Evolutionary conservation across 129 eudicot genomes (phyloP).

Genomic region (Flaveria bidentis): DNA sequence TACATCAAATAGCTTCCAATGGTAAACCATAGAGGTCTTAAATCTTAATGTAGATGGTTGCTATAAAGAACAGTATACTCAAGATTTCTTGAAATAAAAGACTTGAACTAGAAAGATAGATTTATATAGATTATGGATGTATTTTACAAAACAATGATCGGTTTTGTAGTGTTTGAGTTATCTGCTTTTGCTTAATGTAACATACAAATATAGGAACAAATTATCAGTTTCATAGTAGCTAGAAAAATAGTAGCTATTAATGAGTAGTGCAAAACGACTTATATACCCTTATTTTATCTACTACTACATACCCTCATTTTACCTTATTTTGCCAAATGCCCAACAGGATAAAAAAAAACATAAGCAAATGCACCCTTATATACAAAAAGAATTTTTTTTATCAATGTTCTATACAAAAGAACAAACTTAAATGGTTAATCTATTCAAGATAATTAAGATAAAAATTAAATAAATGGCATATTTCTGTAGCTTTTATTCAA

Average conservation of each 20-base stretch:
- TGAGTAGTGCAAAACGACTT: background rate
- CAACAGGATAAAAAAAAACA: too few relatives aligned
- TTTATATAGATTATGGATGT: too few relatives aligned
- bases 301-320: too few relatives aligned
- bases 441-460: background rate
- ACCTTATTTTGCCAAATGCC: too few relatives aligned
- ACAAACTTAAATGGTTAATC: background rate
- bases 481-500: slow-evolving; percentile 20
- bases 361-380: too few relatives aligned
- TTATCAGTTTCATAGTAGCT: background rate
- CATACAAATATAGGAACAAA: background rate
- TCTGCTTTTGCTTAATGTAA: background rate
- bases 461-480: slow-evolving; percentile 24
- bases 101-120: too few relatives aligned
- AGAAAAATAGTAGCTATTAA: background rate
- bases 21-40: background rate
- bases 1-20: background rate
- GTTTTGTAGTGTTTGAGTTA: slow-evolving; percentile 3
- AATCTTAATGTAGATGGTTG: background rate
- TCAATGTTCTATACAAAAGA: too few relatives aligned
- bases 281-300: background rate
- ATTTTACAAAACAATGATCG: background rate
- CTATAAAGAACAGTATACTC: too few relatives aligned
- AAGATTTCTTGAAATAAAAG: too few relatives aligned
- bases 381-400: too few relatives aligned